Conservation (phyloP, 2,329 filamentous ascomycete genomes). For the Lecanicillium sp. region DNA sequence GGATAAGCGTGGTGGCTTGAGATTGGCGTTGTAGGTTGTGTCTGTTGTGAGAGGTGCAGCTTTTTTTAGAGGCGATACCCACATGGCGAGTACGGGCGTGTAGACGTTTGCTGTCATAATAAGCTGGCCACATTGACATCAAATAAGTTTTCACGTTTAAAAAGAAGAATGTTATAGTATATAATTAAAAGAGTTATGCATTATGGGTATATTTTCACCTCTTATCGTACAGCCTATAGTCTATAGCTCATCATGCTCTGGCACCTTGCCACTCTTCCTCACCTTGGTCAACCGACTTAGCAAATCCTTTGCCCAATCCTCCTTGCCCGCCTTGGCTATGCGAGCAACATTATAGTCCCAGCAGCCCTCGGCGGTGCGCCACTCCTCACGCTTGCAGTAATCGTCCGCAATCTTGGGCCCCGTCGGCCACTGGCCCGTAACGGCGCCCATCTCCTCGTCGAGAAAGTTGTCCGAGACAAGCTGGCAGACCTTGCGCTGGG, state of each 20-base stretch:
- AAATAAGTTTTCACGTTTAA: too few species aligned
- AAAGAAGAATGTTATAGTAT: too few species aligned
- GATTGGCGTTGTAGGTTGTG: too few species aligned
- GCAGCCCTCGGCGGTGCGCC: slow-evolving; percentile 39
- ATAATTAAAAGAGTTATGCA: too few species aligned
- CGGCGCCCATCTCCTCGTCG: slow-evolving; percentile 56
- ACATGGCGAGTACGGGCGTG: too few species aligned
- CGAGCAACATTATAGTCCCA: slow-evolving; percentile 46
- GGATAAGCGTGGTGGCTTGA: too few species aligned
- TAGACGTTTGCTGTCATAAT: too few species aligned
- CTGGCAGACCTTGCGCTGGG: slow-evolving; percentile 46
- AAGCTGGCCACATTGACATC: too few species aligned
- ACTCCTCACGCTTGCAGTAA: slow-evolving; percentile 24
- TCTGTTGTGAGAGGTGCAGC: too few species aligned
- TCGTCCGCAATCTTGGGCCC: slow-evolving; percentile 22
- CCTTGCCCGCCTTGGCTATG: slow-evolving; percentile 28
- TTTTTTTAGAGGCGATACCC: too few species aligned
- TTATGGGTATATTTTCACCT: too few species aligned
- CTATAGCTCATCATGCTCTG: slow-evolving; percentile 25
- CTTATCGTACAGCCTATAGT: too few species aligned
- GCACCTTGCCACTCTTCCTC: slow-evolving; percentile 19
- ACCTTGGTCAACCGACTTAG: slow-evolving; percentile 23
- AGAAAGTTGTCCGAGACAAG: slow-evolving; percentile 58
- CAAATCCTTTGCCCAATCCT: slow-evolving; percentile 39
- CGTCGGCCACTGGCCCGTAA: slow-evolving; percentile 46